Base-by-base conservation (phyloP, 1,284 basidiomycete genomes). In the Vanrija sp. region DNA sequence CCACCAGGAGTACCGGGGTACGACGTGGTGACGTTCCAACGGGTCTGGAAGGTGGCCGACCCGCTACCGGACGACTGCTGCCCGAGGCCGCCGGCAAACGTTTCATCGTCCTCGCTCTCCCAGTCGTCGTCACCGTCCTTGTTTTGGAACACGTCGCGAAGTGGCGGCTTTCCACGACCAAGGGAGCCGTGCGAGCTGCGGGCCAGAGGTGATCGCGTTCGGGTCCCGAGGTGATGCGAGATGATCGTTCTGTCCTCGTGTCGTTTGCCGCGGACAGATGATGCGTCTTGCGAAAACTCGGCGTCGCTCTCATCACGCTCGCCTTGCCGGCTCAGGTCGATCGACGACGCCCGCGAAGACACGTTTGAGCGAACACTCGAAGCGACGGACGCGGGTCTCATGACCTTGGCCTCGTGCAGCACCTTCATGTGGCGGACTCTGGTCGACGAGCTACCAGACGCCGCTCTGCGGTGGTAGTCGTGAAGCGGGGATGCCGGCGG, bases 121-220 rank as follows among this genome's bases (percentile, higher is more conserved):
- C 77, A 78, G n/a, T 76, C 75, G 10, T 72, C 71, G 24, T 73
- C 75, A 5, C 67, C 68, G 19, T 68, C 64, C 45, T 72, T 71
- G 16, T 62, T 63, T 24, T 76, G 72, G 60, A 79, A 79, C 0
- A 79, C 78, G 59, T 79, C 75, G 10, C 78, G 62, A 1, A 76
- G 55, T 1, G 73, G 71, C 0, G 68, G 61, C 38, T 70, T 69
- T 16, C 61, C 56, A 3, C 57, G 49, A 49, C 38, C 55, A 52
- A 39, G 59, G 46, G 39, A 25, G 9, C 24, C 24, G 9, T 25
- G 24, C 24, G 24, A 4, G 19, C 43, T 45, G 4, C 63, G 61
- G 47, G 53, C 65, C 60, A 50, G 59, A 41, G 62, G 70, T 8
- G 56, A 66, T 44, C 56, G 54, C 2, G 57, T 65, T 24, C 62